Evolutionary conservation across 1,139 yeast species (phyloP), one percentile per base, ranked within the genome.

Genomic region (Protomyces lactucae-debilis): DNA sequence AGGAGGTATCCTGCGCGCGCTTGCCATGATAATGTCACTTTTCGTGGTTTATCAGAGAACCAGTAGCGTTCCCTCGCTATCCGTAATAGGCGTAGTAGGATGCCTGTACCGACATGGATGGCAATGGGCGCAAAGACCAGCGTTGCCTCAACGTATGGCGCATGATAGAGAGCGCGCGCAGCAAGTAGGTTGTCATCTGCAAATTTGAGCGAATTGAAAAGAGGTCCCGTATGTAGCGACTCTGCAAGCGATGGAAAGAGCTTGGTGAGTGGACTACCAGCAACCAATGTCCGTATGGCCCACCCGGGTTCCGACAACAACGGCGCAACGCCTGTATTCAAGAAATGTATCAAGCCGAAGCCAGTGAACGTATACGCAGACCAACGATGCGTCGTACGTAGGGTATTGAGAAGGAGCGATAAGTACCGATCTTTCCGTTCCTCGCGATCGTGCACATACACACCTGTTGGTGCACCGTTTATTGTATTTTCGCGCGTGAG

Each of bases 321-420:
- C 23, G 63, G 63, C 36, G 63, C 63, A 10, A 52, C 45, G n/a
- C 63, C 63, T 14, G 63, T 59, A 43, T 59, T 59, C 36, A 59
- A 18, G 37, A 59, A 59, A 51, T 59, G 63, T 14, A 59, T 52
- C 16, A 59, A 21, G 14, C 57, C 53, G 23, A 59, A 59, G 23
- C 57, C 63, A 18, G 55, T 45, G 43, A 59, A 59, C 5, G 63
- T 35, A 43, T 59, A 59, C 10, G 63, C 63, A 52, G 57, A 52
- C 28, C 52, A 59, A 4, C 57, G 53, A 28, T 59, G 63, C 21
- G 63, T 59, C 14, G 63, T 59, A 21, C 63, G 37, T 3, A 59
- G 48, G 10, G 23, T 39, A n/a, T 55, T 52, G 14, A 59, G 36
- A 9, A 59, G 25, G 16, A 37, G 32, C 1, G 63, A 32, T 9